Base-by-base conservation (phyloP, 257 asterid genomes). In the Ocimum tenuiflorum region DNA sequence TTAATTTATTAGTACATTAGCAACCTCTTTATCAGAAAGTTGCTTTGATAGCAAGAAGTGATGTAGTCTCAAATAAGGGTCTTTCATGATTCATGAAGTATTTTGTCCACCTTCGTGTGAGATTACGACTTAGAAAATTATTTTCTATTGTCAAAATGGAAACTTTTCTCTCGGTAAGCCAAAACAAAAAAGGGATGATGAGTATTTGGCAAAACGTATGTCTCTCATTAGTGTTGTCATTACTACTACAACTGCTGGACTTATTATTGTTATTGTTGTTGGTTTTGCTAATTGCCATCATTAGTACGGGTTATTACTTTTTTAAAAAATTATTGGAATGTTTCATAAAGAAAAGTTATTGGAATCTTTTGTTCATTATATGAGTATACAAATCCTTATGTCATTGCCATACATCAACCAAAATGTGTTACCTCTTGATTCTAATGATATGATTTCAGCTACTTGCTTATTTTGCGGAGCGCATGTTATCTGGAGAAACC, bases 401-500 rank as follows among this genome's bases (percentile, higher is more conserved):
- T 41, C 60, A 73, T 49, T 27, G 7, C 58, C 48, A 33, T 60
- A 65, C 22, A 6, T 36, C 64, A 19, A 38, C 17, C 20, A 19
- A 52, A 61, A 27, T 51, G 41, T 46, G 39, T 33, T 27, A 56
- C 42, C 19, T 29, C 12, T 36, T 63, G 38, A 59, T 27, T 35
- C 65, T 68, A 59, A 53, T 23, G 47, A 57, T 55, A 43, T 33
- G 76, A 56, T 60, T 73, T 54, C 81, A 91, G 98, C 78, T 92
- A 65, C 79, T 85, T 75, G 65, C 74, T 33, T 89, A 84, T 77
- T 92, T 92, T 71, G 76, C 94, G 60, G 91, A 81, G 82, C 83
- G 98, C 79, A 80, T 92, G 94, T 87, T 92, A 80, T 85, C 97
- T 8, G 81, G 73, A 70, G 97, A 92, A 80, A 92, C 98, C 57